Evolutionary conservation across 1,139 yeast genomes (phyloP), one percentile per base, ranked within the genome.

Genomic region (Candida neerlandica): DNA sequence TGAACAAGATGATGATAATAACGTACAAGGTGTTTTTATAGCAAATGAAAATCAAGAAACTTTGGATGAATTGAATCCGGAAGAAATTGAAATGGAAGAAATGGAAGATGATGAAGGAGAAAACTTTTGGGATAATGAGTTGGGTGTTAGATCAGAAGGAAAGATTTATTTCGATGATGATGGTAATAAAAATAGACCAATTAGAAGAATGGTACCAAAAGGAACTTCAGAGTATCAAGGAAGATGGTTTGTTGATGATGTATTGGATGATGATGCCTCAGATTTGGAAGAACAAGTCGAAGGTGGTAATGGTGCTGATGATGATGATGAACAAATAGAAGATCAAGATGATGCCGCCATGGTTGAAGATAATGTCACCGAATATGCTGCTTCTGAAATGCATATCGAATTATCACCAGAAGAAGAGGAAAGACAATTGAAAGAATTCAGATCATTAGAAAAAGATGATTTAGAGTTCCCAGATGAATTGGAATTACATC

Each of bases 161-260:
- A 85, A 79, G 58, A 80, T 77, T 37, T 86, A 84, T 61, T 79
- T 87, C 56, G 47, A 55, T 41, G 75, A 74, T 34, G 81, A 71
- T 56, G 74, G 69, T 11, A 73, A 65, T 40, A 58, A 50, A 46
- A 60, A 55, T 45, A 63, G 39, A 48, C 63, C 50, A 67, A 70
- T 62, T 50, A 72, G 68, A 51, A 64, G 60, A 53, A 80, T 75
- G 59, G 73, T 89, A 29, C 98, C 98, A 16, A 81, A 81, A 61
- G 98, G 98, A 19, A 86, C 96, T 44, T 91, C 97, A 0, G 96
- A 88, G 51, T 92, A 92, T 65, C 99, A 94, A 70, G 89, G 96
- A 6, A 83, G 89, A 63, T 94, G 99, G 99, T 80, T 88, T 59
- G 72, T 90, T 45, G 95, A 76, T 51, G 81, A 76, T 55, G 76